Evolutionary conservation across 306 rosid species (phyloP).

Genomic region (Sicyos baderoa): DNA sequence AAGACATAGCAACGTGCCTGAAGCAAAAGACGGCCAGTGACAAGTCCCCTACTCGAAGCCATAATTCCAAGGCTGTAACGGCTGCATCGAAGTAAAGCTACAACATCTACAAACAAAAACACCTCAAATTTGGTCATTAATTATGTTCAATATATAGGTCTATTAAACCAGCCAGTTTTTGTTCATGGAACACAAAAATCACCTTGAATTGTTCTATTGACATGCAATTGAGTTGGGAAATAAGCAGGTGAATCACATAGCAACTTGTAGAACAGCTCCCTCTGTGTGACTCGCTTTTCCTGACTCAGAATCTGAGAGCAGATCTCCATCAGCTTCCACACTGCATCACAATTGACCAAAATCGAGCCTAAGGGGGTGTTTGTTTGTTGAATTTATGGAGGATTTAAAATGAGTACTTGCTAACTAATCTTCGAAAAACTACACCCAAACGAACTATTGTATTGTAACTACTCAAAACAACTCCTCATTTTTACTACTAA

Average conservation of each 20-base stretch:
- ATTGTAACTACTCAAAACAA: too few relatives aligned
- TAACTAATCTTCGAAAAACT: too few relatives aligned
- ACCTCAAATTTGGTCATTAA: neutral
- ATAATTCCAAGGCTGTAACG: constrained; percentile 87
- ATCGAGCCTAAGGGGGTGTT: neutral
- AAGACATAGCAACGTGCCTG: constrained; percentile 31
- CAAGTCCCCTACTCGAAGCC: constrained; percentile 87
- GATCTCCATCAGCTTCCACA: constrained; percentile 91
- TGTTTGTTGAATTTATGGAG: too few relatives aligned
- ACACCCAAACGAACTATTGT: too few relatives aligned
- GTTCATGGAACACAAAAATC: neutral
- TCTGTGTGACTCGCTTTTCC: constrained; percentile 75
- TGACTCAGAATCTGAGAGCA: constrained; percentile 62
- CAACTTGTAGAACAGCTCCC: constrained; percentile 84
- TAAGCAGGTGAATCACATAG: constrained; percentile 60
- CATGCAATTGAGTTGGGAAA: constrained; percentile 68
- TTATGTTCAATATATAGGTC: neutral
- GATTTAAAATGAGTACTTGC: too few relatives aligned
- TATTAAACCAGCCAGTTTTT: neutral
- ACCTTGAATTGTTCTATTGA: constrained; percentile 85
- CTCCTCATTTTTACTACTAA: too few relatives aligned
- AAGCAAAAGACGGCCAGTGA: constrained; percentile 66
- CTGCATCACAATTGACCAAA: constrained; percentile 21
- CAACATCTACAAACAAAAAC: constrained; percentile 45
- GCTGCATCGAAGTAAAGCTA: constrained; percentile 83